These are phyloP conservation scores for Leccinum pachyderme DNA, from an alignment of 1,284 basidiomycete species.

Conservation along the genomic window DNA sequence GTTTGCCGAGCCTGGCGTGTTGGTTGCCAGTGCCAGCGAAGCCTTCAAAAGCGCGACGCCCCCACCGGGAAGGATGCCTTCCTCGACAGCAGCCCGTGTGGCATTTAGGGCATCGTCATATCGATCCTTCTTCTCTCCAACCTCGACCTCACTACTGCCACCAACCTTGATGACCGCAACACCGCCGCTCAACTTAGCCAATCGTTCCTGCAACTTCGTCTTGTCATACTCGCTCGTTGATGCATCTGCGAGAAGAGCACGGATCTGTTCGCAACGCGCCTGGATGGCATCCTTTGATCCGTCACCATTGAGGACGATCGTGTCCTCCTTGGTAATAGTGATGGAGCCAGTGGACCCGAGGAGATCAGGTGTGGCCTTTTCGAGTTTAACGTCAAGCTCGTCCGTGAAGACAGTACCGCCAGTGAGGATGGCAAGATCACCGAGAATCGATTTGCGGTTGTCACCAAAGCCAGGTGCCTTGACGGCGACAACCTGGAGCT, in stretches of 20 bases:
- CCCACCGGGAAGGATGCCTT: conserved; percentile 96
- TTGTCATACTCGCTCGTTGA: conserved; percentile 94
- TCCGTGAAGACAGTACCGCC: conserved; percentile 98
- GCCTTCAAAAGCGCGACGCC: conserved; percentile 93
- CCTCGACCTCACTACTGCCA: conserved; percentile 92
- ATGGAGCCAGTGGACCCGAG: conserved; percentile 91
- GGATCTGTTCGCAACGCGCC: conserved; percentile 94
- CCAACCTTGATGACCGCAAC: conserved; percentile 99
- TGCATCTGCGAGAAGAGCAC: conserved; percentile 78
- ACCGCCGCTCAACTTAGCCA: conserved; percentile 94
- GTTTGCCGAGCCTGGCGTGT: conserved; percentile 44
- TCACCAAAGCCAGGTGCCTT: conserved; percentile 99
- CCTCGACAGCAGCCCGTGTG: conserved; percentile 96
- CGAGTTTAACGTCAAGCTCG: conserved; percentile 97
- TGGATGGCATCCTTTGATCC: conserved; percentile 85
- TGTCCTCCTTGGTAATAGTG: conserved; percentile 98
- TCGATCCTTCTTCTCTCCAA: conserved; percentile 98
- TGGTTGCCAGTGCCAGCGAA: conserved; percentile 71
- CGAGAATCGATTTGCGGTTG: conserved; percentile 97
- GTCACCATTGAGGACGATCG: conserved; percentile 92
- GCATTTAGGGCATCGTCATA: conserved; percentile 98
- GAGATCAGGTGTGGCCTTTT: conserved; percentile 85
- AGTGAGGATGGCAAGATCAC: conserved; percentile 95
- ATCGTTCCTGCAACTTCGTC: conserved; percentile 93
- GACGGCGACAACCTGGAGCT: conserved; percentile 89